Percentiles rank a stretch among this genome's conserved stretches.
Conservation (phyloP, 2,329 filamentous ascomycete species). For the Rhytidhysteron rufulum region DNA sequence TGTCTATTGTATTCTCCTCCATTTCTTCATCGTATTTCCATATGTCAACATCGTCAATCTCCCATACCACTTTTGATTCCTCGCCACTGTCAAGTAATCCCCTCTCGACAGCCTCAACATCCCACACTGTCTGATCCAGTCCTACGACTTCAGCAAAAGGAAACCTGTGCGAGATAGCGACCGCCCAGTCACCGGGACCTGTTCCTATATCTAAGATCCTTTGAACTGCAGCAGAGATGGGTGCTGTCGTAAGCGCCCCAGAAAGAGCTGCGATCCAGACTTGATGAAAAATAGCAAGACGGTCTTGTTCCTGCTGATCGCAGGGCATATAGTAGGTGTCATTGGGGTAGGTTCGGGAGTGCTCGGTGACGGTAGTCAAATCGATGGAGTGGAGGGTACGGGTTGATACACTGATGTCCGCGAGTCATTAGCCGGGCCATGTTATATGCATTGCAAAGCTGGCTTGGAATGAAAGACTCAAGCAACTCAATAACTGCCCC, state of each 20-base stretch:
- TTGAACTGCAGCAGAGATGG: constrained; percentile 17
- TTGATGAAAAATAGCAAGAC: constrained; percentile 60
- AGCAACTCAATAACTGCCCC: not conserved
- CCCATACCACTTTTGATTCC: constrained; percentile 26
- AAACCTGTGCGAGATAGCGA: constrained; percentile 43
- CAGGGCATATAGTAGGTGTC: constrained; percentile 63
- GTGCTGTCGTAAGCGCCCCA: constrained; percentile 34
- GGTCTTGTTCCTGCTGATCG: constrained; percentile 62
- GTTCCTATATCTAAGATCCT: constrained; percentile 43
- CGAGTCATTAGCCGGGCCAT: not conserved
- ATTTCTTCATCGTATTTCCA: constrained; percentile 24
- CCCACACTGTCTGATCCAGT: constrained; percentile 47
- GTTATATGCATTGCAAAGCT: not conserved
- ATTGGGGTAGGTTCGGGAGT: constrained; percentile 60
- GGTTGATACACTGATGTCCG: constrained; percentile 27
- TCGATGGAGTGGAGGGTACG: constrained; percentile 41
- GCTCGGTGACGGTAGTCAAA: constrained; percentile 56
- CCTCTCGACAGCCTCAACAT: constrained; percentile 47
- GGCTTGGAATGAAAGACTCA: not conserved
- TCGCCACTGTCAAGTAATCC: constrained; percentile 16
- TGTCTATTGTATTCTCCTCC: constrained; percentile 3
- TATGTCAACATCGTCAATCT: constrained; percentile 36
- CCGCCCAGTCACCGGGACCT: constrained; percentile 49
- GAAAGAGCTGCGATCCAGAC: constrained; percentile 49
- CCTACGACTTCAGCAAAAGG: constrained; percentile 47